Evolutionary conservation across 2,329 filamentous ascomycete species (phyloP).

Genomic region (Aspergillaceae sp.): DNA sequence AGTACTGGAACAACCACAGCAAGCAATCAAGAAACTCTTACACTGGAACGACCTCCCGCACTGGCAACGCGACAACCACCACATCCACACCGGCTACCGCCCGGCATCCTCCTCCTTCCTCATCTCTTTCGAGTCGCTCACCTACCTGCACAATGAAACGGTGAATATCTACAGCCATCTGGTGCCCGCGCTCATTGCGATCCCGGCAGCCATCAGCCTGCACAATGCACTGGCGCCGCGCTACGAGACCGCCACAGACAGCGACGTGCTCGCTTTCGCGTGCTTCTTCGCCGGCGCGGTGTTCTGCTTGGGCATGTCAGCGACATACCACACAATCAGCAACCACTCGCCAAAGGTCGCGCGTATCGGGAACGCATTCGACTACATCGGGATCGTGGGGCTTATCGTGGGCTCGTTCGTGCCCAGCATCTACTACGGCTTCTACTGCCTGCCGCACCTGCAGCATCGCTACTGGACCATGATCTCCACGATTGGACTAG

Average conservation of each 20-base stretch:
- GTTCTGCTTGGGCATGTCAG: conserved; percentile 68
- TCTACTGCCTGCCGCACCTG: conserved; percentile 59
- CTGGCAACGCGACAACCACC: conserved; percentile 59
- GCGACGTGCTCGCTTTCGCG: conserved; percentile 63
- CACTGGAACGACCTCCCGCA: conserved; percentile 46
- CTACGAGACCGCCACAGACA: conserved; percentile 52
- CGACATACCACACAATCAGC: conserved; percentile 72
- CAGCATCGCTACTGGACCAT: conserved; percentile 66
- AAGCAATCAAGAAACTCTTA: conserved; percentile 29
- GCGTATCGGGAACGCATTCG: conserved; percentile 81
- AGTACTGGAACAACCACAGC: conserved; percentile 21
- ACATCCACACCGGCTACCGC: conserved; percentile 59
- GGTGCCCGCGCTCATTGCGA: conserved; percentile 55
- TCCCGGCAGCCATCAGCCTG: conserved; percentile 45
- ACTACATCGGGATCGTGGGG: conserved; percentile 88
- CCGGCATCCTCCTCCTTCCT: conserved; percentile 53
- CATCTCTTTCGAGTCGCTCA: conserved; percentile 49
- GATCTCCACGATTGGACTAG: conserved; percentile 69
- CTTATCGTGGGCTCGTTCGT: conserved; percentile 89
- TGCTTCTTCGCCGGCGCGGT: conserved; percentile 73
- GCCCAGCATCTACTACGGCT: conserved; percentile 79
- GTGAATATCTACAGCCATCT: conserved; percentile 68
- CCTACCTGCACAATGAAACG: conserved; percentile 59
- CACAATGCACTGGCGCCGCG: conserved; percentile 54
- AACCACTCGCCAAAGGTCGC: conserved; percentile 76